A percentile compares a stretch with the other conserved stretches of the same genome.
phyloP scores from a whole-genome alignment of 441 rosid species.

The Viola pubescens region DNA sequence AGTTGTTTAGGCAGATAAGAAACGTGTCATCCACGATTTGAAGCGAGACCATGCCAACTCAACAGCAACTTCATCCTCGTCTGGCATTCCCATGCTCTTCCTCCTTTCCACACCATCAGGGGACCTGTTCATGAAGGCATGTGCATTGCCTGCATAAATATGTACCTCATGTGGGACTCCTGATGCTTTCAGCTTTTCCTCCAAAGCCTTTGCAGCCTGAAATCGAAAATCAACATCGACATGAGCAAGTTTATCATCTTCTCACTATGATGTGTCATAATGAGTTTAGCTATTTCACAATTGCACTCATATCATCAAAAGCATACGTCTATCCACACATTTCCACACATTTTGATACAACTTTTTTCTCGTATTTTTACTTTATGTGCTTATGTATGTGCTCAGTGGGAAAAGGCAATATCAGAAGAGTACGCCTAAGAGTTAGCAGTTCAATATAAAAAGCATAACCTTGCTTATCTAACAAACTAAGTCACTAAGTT shows the following conservation, averaged over 20 bases:
- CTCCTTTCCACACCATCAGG: slow-evolving; percentile 71
- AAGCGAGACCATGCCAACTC: slow-evolving; percentile 91
- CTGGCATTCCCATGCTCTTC: slow-evolving; percentile 72
- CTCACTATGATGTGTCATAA: not conserved
- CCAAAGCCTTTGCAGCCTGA: slow-evolving; percentile 83
- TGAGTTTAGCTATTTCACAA: too few relatives aligned
- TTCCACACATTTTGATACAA: too few relatives aligned
- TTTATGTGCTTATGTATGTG: too few relatives aligned
- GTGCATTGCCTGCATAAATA: slow-evolving; percentile 61
- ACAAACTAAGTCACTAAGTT: too few relatives aligned
- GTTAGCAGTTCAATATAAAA: too few relatives aligned
- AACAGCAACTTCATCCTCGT: slow-evolving; percentile 74
- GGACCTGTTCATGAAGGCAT: slow-evolving; percentile 77
- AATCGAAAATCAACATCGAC: slow-evolving; percentile 9
- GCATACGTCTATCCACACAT: too few relatives aligned
- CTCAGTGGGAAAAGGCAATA: too few relatives aligned
- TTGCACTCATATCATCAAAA: too few relatives aligned
- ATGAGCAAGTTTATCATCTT: not conserved
- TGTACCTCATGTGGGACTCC: slow-evolving; percentile 75
- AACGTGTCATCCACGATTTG: slow-evolving; percentile 72
- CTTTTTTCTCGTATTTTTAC: too few relatives aligned
- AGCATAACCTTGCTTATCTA: too few relatives aligned
- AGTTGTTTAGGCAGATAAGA: slow-evolving; percentile 27
- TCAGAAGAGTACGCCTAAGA: too few relatives aligned
- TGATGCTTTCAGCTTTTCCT: slow-evolving; percentile 71